A percentile compares a stretch with the other conserved stretches of the same genome.
Evolutionary conservation across 257 asterid genomes (phyloP).

Genomic region (Penstemon barbatus): DNA sequence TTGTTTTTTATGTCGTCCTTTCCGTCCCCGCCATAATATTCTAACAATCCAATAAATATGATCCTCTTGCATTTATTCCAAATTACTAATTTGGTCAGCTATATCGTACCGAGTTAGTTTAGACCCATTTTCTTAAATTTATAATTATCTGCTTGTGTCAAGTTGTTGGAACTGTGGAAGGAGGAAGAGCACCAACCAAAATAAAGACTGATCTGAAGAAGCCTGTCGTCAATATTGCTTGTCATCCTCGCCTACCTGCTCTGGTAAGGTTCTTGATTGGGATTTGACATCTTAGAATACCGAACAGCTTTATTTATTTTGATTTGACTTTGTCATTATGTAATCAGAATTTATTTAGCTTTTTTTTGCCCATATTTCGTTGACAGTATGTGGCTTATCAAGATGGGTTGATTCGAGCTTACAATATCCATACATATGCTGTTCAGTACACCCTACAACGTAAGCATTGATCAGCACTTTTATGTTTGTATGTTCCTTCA

Average conservation of each 20-base stretch:
- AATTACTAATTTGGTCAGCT: slow-evolving; percentile 13
- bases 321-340: slow-evolving; percentile 19
- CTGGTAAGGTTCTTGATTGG: slow-evolving; percentile 54
- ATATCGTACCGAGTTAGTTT: slow-evolving; percentile 21
- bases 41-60: slow-evolving; percentile 6
- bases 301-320: slow-evolving; percentile 10
- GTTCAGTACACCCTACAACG: slow-evolving; percentile 93
- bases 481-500: slow-evolving; percentile 18
- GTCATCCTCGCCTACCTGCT: slow-evolving; percentile 99
- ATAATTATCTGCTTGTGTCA: slow-evolving; percentile 34
- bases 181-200: slow-evolving; percentile 97
- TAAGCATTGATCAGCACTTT: slow-evolving; percentile 45
- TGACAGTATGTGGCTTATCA: slow-evolving; percentile 97
- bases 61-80: slow-evolving; percentile 7
- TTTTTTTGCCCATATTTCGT: slow-evolving; percentile 32
- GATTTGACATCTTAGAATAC: slow-evolving; percentile 21
- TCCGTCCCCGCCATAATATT: background rate
- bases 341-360: slow-evolving; percentile 27
- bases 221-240: slow-evolving; percentile 95
- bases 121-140: slow-evolving; percentile 32
- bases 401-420: slow-evolving; percentile 95
- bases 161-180: slow-evolving; percentile 99
- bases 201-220: slow-evolving; percentile 99
- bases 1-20: background rate
- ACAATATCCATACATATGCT: slow-evolving; percentile 91